Conservation (phyloP, 805 yeast genomes). For the Saccharomyces eubayanus region DNA sequence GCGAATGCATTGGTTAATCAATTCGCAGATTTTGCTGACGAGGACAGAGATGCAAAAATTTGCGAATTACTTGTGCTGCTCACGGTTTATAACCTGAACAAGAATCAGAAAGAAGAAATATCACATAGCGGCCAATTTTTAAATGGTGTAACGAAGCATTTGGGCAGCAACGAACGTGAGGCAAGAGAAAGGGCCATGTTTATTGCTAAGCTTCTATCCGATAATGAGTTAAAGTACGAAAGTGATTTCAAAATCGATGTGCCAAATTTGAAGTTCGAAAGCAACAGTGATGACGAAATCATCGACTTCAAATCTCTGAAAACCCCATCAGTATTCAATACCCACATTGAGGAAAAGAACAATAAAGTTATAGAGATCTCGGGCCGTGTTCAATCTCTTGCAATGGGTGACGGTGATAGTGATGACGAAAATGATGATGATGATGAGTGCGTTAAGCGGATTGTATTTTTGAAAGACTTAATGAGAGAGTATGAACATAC, state of each 20-base stretch:
- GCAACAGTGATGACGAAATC: neutral
- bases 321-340: neutral
- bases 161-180: conserved; percentile 14
- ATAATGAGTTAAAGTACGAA: conserved; percentile 21
- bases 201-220: conserved; percentile 25
- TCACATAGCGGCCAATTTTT: conserved; percentile 17
- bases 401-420: conserved; percentile 9
- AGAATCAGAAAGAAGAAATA: conserved; percentile 5
- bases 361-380: neutral
- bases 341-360: neutral
- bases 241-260: conserved; percentile 19
- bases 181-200: conserved; percentile 31
- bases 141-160: conserved; percentile 24
- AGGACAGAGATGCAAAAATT: conserved; percentile 12
- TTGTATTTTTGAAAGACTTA: conserved; percentile 70
- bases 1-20: conserved; percentile 2
- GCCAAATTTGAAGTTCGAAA: conserved; percentile 11
- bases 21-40: conserved; percentile 7
- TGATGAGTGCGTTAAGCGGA: conserved; percentile 38
- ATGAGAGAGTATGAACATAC: conserved; percentile 45
- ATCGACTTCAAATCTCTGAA: conserved; percentile 6
- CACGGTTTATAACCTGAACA: conserved; percentile 6
- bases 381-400: neutral
- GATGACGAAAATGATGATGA: conserved; percentile 30
- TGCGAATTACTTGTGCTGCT: conserved; percentile 17